A percentile compares a stretch with the other conserved stretches of the same genome.
phyloP scores from a whole-genome alignment of 2,329 filamentous ascomycete genomes.

The Trichoderma cornu-damae region DNA sequence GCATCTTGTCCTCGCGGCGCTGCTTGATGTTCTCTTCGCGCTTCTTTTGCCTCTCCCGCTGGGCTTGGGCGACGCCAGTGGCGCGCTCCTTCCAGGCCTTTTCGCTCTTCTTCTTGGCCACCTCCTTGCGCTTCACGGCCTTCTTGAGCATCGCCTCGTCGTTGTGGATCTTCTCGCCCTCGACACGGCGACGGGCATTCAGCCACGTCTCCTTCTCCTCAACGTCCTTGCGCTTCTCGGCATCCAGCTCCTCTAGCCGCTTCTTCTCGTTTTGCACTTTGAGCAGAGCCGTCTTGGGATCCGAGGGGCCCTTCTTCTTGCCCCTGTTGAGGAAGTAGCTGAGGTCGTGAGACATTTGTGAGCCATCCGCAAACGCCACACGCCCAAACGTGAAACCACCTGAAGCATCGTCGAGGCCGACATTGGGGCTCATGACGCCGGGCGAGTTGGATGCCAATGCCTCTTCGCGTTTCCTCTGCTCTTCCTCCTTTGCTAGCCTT shows the following conservation, averaged over 20 bases:
- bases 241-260: slow-evolving; percentile 68
- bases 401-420: slow-evolving; percentile 46
- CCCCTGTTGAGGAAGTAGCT: slow-evolving; percentile 49
- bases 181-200: slow-evolving; percentile 79
- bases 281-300: slow-evolving; percentile 79
- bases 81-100: slow-evolving; percentile 76
- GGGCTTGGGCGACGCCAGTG: slow-evolving; percentile 67
- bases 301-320: slow-evolving; percentile 76
- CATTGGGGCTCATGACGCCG: slow-evolving; percentile 51
- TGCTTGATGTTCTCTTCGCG: slow-evolving; percentile 72
- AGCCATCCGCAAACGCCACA: slow-evolving; percentile 84
- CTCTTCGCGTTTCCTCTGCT: slow-evolving; percentile 61
- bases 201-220: slow-evolving; percentile 94
- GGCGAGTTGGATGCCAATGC: slow-evolving; percentile 60
- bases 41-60: slow-evolving; percentile 77
- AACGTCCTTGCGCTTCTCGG: slow-evolving; percentile 76
- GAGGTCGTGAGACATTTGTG: slow-evolving; percentile 68
- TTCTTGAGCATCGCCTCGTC: slow-evolving; percentile 87
- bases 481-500: slow-evolving; percentile 71
- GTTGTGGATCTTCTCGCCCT: slow-evolving; percentile 84
- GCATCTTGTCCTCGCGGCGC: slow-evolving; percentile 65
- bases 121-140: slow-evolving; percentile 88
- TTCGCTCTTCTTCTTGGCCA: slow-evolving; percentile 83
- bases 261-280: slow-evolving; percentile 82
- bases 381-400: slow-evolving; percentile 85